Percentiles rank a stretch among this genome's conserved stretches.
Evolutionary conservation across 2,329 filamentous ascomycete genomes (phyloP).

Genomic region (Emmonsiellopsis sp.): DNA sequence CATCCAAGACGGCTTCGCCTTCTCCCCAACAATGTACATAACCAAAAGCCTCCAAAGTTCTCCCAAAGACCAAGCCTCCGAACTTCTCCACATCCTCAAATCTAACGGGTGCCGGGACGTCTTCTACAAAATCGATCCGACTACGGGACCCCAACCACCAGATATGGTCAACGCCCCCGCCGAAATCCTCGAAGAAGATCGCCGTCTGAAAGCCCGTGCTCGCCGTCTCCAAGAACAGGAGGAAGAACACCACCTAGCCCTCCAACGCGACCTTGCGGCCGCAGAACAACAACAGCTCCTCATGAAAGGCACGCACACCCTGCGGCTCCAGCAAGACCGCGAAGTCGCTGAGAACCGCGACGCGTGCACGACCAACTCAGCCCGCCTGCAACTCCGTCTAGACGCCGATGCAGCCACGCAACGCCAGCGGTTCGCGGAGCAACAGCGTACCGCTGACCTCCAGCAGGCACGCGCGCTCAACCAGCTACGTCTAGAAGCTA

Average conservation of each 20-base stretch:
- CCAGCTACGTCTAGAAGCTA: constrained; percentile 9
- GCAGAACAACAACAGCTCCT: constrained; percentile 7
- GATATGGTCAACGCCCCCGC: constrained; percentile 12
- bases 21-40: constrained; percentile 58
- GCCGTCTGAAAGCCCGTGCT: constrained; percentile 6
- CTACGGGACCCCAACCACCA: constrained; percentile 8
- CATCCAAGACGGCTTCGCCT: constrained; percentile 45
- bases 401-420: constrained; percentile 9
- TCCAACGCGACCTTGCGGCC: constrained; percentile 6
- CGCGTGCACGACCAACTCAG: constrained; percentile 3
- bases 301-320: constrained; percentile 8
- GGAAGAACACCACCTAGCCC: constrained; percentile 11
- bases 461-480: constrained; percentile 7
- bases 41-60: constrained; percentile 8
- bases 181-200: constrained; percentile 10
- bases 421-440: constrained; percentile 4
- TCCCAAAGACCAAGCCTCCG: constrained; percentile 3
- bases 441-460: constrained; percentile 6
- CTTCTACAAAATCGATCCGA: constrained; percentile 8
- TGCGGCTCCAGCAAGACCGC: constrained; percentile 10
- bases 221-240: constrained; percentile 10
- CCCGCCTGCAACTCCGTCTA: constrained; percentile 8
- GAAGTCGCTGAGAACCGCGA: constrained; percentile 10
- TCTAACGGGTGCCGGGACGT: constrained; percentile 11
- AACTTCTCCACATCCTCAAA: constrained; percentile 11